Evolutionary conservation across 768 basidiomycete species (phyloP).

Genomic region (Coprinopsis marcescibilis): DNA sequence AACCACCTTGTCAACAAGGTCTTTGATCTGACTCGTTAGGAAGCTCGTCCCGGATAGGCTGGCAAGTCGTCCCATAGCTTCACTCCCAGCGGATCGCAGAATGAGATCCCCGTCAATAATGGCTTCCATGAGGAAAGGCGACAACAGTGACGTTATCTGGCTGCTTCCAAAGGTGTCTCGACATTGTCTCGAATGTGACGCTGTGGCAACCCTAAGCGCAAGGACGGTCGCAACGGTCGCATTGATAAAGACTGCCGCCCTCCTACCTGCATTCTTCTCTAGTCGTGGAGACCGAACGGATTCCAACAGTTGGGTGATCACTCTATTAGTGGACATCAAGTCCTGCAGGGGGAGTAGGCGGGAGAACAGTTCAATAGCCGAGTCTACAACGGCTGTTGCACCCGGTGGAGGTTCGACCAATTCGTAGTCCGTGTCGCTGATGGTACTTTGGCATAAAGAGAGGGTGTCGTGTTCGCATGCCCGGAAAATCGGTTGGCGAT

Average conservation of each 20-base stretch:
- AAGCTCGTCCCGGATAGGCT: slow-evolving; percentile 79
- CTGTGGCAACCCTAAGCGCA: slow-evolving; percentile 54
- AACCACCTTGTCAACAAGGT: slow-evolving; percentile 88
- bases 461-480: slow-evolving; percentile 86
- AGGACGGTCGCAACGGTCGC: slow-evolving; percentile 68
- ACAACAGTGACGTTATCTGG: slow-evolving; percentile 55
- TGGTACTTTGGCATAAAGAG: slow-evolving; percentile 52
- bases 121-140: slow-evolving; percentile 77
- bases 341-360: slow-evolving; percentile 77
- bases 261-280: slow-evolving; percentile 83
- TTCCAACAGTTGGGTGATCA: slow-evolving; percentile 55
- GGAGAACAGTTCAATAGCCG: slow-evolving; percentile 83
- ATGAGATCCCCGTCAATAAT: slow-evolving; percentile 76
- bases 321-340: slow-evolving; percentile 45
- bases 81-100: slow-evolving; percentile 75
- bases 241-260: slow-evolving; percentile 80
- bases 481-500: slow-evolving; percentile 72
- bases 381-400: slow-evolving; percentile 78
- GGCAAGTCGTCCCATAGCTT: slow-evolving; percentile 83
- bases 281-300: slow-evolving; percentile 68
- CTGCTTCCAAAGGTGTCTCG: slow-evolving; percentile 62
- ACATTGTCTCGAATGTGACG: slow-evolving; percentile 47
- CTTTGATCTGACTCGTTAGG: slow-evolving; percentile 82
- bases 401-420: slow-evolving; percentile 66
- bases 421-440: slow-evolving; percentile 38